phyloP scores from a whole-genome alignment of 768 basidiomycete species.

The Boletus rufocinnamomeus region DNA sequence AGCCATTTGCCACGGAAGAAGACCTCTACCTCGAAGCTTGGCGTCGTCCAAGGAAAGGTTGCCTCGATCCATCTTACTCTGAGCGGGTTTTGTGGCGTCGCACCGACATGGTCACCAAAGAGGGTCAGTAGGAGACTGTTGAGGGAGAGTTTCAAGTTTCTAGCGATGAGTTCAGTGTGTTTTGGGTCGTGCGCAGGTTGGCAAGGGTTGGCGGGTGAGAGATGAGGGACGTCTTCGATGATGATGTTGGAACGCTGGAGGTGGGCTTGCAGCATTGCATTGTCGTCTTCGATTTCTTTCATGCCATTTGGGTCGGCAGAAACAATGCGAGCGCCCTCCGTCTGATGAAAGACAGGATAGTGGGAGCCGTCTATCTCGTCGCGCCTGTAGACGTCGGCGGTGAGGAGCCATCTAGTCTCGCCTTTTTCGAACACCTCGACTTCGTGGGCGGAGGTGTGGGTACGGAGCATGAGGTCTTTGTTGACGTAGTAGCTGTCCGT shows the following conservation, averaged over 20 bases:
- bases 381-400: constrained; percentile 95
- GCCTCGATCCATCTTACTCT: constrained; percentile 97
- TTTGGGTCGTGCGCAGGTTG: constrained; percentile 77
- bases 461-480: constrained; percentile 86
- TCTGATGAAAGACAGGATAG: constrained; percentile 98
- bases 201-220: constrained; percentile 74
- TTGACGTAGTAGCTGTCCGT: constrained; percentile 98
- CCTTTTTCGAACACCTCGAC: constrained; percentile 84
- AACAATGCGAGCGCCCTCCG: constrained; percentile 91
- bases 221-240: constrained; percentile 83
- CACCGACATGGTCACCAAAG: constrained; percentile 64
- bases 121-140: constrained; percentile 83
- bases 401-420: constrained; percentile 82
- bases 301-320: constrained; percentile 55
- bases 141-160: constrained; percentile 86
- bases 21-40: constrained; percentile 98
- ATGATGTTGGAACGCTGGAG: constrained; percentile 75
- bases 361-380: constrained; percentile 98
- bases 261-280: constrained; percentile 55
- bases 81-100: constrained; percentile 65
- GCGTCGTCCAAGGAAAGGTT: constrained; percentile 96
- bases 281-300: constrained; percentile 70
- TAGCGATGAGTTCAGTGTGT: constrained; percentile 71
- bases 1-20: constrained; percentile 96
- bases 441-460: constrained; percentile 98